Conservation (phyloP, 2,329 filamentous ascomycete species). For the Colletotrichum sp. region DNA sequence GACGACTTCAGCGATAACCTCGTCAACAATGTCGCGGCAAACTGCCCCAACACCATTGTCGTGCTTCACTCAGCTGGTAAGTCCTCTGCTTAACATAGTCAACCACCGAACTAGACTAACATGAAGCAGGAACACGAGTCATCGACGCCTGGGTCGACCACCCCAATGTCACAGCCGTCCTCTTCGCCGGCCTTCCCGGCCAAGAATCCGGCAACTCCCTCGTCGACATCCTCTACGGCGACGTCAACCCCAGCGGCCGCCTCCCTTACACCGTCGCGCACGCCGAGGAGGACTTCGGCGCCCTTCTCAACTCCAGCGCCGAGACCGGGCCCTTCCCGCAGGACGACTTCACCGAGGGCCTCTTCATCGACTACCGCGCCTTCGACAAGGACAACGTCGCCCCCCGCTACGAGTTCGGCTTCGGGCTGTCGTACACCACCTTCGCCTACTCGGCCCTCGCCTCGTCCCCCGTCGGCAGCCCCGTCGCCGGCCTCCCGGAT, state of each 20-base stretch:
- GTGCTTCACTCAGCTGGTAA: conserved; percentile 66
- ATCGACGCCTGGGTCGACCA: conserved; percentile 57
- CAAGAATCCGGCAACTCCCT: conserved; percentile 59
- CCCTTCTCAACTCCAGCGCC: conserved; percentile 60
- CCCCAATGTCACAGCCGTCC: conserved; percentile 58
- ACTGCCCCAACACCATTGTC: conserved; percentile 64
- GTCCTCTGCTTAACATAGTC: conserved; percentile 46
- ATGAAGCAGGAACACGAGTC: conserved; percentile 30
- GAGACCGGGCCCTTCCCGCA: conserved; percentile 57
- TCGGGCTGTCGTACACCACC: conserved; percentile 75
- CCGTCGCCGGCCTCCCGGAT: conserved; percentile 41
- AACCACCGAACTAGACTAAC: accelerated
- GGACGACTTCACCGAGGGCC: conserved; percentile 77
- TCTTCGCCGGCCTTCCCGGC: conserved; percentile 59
- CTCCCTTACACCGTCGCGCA: conserved; percentile 74
- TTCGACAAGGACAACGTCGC: conserved; percentile 75
- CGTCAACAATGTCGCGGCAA: conserved; percentile 52
- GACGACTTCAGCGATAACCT: conserved; percentile 70
- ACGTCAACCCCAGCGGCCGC: conserved; percentile 62
- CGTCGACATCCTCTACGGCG: conserved; percentile 52
- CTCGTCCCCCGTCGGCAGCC: conserved; percentile 62
- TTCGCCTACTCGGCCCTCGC: conserved; percentile 62
- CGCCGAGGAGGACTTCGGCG: conserved; percentile 76
- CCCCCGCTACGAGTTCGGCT: conserved; percentile 81
- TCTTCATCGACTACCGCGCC: conserved; percentile 83